A percentile compares a stretch with the other conserved stretches of the same genome.
Conservation (phyloP, 2,329 filamentous ascomycete species). For the Pyrenochaeta sp. region DNA sequence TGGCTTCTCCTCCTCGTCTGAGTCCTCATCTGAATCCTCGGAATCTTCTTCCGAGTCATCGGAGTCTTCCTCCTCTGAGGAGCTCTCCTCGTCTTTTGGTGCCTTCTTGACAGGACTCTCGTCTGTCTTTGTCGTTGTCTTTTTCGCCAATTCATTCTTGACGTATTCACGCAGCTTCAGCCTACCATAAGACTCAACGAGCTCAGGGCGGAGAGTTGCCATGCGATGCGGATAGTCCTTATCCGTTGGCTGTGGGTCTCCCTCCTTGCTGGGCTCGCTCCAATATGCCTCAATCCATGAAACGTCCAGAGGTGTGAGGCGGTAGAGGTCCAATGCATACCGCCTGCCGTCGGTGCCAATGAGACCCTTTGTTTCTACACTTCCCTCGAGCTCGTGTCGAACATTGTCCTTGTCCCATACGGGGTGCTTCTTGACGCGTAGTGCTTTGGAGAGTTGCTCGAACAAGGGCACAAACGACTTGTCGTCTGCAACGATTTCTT, state of each 20-base stretch:
- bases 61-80: constrained; percentile 39
- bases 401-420: constrained; percentile 98
- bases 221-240: constrained; percentile 89
- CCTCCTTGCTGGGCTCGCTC: constrained; percentile 51
- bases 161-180: constrained; percentile 90
- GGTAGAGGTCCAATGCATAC: constrained; percentile 96
- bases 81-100: too few species aligned
- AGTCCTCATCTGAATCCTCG: constrained; percentile 62
- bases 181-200: constrained; percentile 86
- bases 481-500: constrained; percentile 91
- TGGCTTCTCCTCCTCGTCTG: constrained; percentile 66
- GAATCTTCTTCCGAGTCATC: constrained; percentile 37
- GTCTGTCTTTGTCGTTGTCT: constrained; percentile 45
- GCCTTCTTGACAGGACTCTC: constrained; percentile 50
- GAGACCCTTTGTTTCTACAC: constrained; percentile 97
- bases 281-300: constrained; percentile 84
- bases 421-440: constrained; percentile 91
- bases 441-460: constrained; percentile 86
- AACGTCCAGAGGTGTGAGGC: constrained; percentile 91
- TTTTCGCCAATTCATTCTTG: constrained; percentile 71
- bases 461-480: constrained; percentile 86
- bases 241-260: constrained; percentile 58
- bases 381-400: constrained; percentile 90
- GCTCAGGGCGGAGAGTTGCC: constrained; percentile 89
- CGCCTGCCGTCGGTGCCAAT: constrained; percentile 95